These are phyloP conservation scores for Hypoxylon perforatum DNA, from an alignment of 495 filamentous ascomycete genomes.

Conservation along the genomic window DNA sequence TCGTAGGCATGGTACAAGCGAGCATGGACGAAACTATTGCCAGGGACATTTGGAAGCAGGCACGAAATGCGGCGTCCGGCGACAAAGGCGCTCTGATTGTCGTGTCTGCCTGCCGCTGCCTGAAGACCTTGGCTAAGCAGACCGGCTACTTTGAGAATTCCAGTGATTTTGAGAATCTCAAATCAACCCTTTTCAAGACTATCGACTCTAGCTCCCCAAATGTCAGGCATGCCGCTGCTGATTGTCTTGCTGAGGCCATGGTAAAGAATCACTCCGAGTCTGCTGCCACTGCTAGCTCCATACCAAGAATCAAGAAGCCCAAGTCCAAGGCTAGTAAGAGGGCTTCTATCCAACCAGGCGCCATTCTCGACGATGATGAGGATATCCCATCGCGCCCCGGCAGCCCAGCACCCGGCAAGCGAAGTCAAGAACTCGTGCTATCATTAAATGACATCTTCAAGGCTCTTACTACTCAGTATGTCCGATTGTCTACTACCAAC, in stretches of 20 bases:
- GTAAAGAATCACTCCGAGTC: slow-evolving; percentile 82
- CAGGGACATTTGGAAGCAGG: slow-evolving; percentile 93
- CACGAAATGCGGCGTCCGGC: slow-evolving; percentile 75
- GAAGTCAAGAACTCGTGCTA: slow-evolving; percentile 74
- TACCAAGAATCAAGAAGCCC: slow-evolving; percentile 75
- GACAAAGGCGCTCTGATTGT: slow-evolving; percentile 89
- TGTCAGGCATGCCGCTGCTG: slow-evolving; percentile 87
- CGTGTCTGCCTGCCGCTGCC: slow-evolving; percentile 79
- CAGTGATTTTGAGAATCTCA: slow-evolving; percentile 90
- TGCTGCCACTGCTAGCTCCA: slow-evolving; percentile 60
- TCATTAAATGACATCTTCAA: slow-evolving; percentile 82
- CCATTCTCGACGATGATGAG: slow-evolving; percentile 75
- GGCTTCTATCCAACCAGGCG: slow-evolving; percentile 62
- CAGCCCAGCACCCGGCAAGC: slow-evolving; percentile 76
- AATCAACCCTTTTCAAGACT: slow-evolving; percentile 80
- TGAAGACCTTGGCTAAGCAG: slow-evolving; percentile 75
- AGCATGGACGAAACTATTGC: slow-evolving; percentile 87
- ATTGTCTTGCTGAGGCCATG: slow-evolving; percentile 80
- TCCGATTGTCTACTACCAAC: slow-evolving; percentile 81
- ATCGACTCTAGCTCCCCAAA: slow-evolving; percentile 79
- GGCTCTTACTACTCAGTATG: slow-evolving; percentile 84
- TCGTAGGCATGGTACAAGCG: slow-evolving; percentile 73
- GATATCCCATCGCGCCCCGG: slow-evolving; percentile 79
- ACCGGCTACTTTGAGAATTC: slow-evolving; percentile 88
- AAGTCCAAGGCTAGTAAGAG: slow-evolving; percentile 79